phyloP scores from a whole-genome alignment of 148 eudicot genomes.

The Beta vulgaris region DNA sequence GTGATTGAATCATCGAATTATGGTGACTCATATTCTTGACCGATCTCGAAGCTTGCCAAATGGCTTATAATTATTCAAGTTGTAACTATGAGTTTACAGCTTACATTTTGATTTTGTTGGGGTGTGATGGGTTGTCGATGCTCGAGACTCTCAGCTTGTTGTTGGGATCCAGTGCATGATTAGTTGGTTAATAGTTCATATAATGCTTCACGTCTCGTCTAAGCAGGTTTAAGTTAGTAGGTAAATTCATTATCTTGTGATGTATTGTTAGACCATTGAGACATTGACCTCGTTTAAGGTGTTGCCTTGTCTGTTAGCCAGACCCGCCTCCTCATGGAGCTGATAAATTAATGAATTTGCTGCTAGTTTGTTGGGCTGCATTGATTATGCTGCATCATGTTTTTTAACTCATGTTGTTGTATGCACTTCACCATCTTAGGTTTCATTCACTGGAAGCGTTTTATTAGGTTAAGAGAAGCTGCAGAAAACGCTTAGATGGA shows the following conservation, averaged over 20 bases:
- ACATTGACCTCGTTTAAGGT: conserved; percentile 18
- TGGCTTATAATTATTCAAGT: conserved; percentile 14
- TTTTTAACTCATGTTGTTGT: not conserved
- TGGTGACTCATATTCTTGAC: conserved; percentile 25
- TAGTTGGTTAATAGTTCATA: too few relatives aligned
- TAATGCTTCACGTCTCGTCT: too few relatives aligned
- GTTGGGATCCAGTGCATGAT: conserved; percentile 47
- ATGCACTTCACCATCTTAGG: conserved; percentile 16
- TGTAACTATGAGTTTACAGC: conserved; percentile 10
- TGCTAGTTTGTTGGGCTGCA: too few relatives aligned
- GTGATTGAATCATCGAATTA: conserved; percentile 16
- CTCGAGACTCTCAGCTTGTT: conserved; percentile 56
- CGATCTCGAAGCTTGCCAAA: conserved; percentile 16
- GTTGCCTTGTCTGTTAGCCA: not conserved
- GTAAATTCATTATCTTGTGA: not conserved
- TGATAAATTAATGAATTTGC: not conserved
- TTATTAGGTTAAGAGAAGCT: conserved; percentile 53
- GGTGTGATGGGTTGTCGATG: conserved; percentile 61
- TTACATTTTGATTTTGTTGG: conserved; percentile 20
- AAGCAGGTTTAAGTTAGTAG: not conserved
- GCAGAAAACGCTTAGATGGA: conserved; percentile 56
- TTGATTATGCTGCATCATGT: not conserved
- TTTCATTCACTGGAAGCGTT: conserved; percentile 53
- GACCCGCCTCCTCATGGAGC: not conserved
- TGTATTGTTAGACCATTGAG: not conserved